Evolutionary conservation across 2,329 filamentous ascomycete genomes (phyloP), one percentile per base, ranked within the genome.

Genomic region (Purpureocillium takamizusanense): DNA sequence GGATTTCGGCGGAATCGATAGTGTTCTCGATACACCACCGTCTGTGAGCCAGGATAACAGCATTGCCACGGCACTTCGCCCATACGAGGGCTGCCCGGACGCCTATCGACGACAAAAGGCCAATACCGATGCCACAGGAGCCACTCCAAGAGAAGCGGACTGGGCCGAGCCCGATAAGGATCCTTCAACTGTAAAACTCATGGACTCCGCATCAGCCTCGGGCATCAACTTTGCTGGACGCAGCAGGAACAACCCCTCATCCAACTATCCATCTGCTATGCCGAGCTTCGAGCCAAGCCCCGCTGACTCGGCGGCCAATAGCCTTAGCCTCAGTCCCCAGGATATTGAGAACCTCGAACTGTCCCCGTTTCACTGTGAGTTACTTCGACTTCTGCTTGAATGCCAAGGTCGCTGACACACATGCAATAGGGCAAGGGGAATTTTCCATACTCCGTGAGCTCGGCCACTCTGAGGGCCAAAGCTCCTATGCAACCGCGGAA

Each of bases 291-390:
- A 55, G 27, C 49, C 58, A 7, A 63, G 58, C 35, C 56, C 55
- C 8, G 46, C 42, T 16, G 45, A 46, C 12, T 55, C 57, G 7
- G 46, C 45, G 15, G 40, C 44, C 4, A 49, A 53, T 23, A 35
- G 53, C 18, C 52, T 58, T 38, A 47, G 45, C 36, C 47, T 63
- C 11, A 54, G 51, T 11, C 40, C 49, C 9, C 47, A 52, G 39
- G 60, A 62, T 18, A 42, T 64, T 2, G 48, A 63, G 33, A 57
- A 46, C 8, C 51, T 65, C 31, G 51, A 61, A 27, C 38, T 61
- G 15, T 60, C 56, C 4, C 59, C 61, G 14, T 57, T 62, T 31
- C 50, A 46, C 27, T 56, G 62, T 60, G 36, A 42, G 58, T 43
- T 14, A 13, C 33, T 4, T 14, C 29, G 12, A 14, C n/a, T 12